Conservation (phyloP, 2,329 filamentous ascomycete genomes). For the Phaeosphaeriaceae sp. region DNA sequence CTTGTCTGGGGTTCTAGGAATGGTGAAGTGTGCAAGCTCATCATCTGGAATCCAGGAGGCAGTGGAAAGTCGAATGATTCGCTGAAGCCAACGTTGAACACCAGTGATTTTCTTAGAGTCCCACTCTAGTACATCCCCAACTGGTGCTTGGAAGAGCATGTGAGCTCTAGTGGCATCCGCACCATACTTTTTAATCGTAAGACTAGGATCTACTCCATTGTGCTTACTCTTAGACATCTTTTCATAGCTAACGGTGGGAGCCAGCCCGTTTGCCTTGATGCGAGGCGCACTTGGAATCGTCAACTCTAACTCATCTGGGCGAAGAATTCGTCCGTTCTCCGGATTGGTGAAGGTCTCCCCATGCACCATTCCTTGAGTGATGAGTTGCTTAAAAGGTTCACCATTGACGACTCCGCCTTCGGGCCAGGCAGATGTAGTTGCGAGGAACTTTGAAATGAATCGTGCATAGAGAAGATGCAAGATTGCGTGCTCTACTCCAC, state of each 20-base stretch:
- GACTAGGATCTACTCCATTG: constrained; percentile 84
- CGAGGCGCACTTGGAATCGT: constrained; percentile 62
- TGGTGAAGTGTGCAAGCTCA: constrained; percentile 25
- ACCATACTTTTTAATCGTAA: constrained; percentile 75
- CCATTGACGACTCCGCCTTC: constrained; percentile 49
- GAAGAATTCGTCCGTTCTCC: constrained; percentile 75
- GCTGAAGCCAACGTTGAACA: constrained; percentile 78
- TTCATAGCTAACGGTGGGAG: constrained; percentile 72
- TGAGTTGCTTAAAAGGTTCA: constrained; percentile 82
- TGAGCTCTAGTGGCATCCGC: constrained; percentile 86
- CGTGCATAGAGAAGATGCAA: constrained; percentile 86
- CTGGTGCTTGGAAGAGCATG: constrained; percentile 86
- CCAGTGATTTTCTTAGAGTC: constrained; percentile 83
- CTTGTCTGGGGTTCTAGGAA: constrained; percentile 32
- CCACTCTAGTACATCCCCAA: constrained; percentile 85
- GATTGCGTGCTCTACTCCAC: constrained; percentile 89
- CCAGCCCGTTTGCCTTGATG: constrained; percentile 66
- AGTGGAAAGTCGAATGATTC: constrained; percentile 64
- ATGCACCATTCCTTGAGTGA: constrained; percentile 93
- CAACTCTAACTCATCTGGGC: constrained; percentile 74
- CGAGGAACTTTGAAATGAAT: constrained; percentile 88
- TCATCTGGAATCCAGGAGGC: constrained; percentile 29
- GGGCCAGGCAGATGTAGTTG: constrained; percentile 59
- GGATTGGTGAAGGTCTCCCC: constrained; percentile 83
- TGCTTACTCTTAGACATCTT: constrained; percentile 97